Conservation (phyloP, 305 asterid genomes). For the Fraxinus sp. region DNA sequence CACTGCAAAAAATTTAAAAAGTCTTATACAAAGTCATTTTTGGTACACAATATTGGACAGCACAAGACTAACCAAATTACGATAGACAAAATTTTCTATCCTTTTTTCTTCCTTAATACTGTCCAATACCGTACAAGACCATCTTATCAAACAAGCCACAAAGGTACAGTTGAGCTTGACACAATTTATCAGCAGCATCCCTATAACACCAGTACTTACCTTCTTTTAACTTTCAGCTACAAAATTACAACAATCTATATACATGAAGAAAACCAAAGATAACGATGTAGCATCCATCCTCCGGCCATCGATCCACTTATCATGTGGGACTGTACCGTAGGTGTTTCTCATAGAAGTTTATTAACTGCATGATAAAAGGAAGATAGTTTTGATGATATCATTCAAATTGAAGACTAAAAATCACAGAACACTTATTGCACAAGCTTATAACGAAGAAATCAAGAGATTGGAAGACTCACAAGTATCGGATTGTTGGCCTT, state of each 20-base stretch:
- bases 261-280: slow-evolving; percentile 1
- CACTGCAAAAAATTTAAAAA: neutral
- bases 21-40: neutral
- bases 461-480: slow-evolving; percentile 35
- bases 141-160: neutral
- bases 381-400: slow-evolving; percentile 2
- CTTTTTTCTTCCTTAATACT: neutral
- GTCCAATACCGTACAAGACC: neutral
- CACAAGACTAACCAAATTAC: neutral
- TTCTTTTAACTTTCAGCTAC: neutral
- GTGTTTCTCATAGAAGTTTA: slow-evolving; percentile 71
- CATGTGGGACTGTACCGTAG: slow-evolving; percentile 54
- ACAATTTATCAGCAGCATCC: neutral
- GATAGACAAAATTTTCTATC: neutral
- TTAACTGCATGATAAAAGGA: slow-evolving; percentile 51
- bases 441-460: neutral
- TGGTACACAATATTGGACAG: neutral
- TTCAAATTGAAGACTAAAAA: neutral
- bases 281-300: neutral
- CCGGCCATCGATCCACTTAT: neutral
- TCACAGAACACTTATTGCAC: neutral
- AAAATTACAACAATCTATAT: neutral
- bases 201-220: neutral
- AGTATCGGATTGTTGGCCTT: slow-evolving; percentile 73
- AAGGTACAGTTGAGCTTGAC: neutral